Evolutionary conservation across 345 rosid species (phyloP), one percentile per base, ranked within the genome.

Genomic region (Moringa oleifera): DNA sequence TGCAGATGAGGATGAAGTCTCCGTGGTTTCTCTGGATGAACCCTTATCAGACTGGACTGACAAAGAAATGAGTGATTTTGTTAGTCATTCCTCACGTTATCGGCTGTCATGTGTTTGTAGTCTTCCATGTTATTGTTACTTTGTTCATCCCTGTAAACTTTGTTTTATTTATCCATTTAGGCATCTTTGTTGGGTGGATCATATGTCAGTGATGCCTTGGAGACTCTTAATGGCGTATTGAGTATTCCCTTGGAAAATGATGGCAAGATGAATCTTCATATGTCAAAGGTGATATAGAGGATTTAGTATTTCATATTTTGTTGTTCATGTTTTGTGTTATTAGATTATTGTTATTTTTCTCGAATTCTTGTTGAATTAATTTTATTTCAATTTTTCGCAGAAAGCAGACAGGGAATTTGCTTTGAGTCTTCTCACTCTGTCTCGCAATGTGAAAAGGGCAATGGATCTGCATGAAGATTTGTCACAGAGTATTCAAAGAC

Each of bases 141-240:
- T 18, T 60, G 4, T 37, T 25, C 28, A 15, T 9, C 4, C 19
- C 10, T 53, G 9, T 68, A 63, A 59, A 24, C 0, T 19, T 64
- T 65, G 58, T 8, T 16, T 55, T 20, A 16, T 62, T 23, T 28
- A n/a, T 70, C 18, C 53, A 21, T 69, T 9, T 70, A 94, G 99
- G 97, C 95, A 77, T 85, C 90, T 67, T 85, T 82, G 89, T 72
- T 79, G 79, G 91, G 93, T 51, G 97, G 96, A 69, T 88, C 91
- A 7, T 94, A 94, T 71, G 79, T 59, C 51, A 58, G 71, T 53
- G 89, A 77, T 65, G 66, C 78, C 64, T 31, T 64, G 25, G 70
- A 78, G 71, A 65, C 73, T 47, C 66, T 79, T 57, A 76, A 68
- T 64, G 97, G 96, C 62, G 79, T 82, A 56, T 61, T 90, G 77